Base-by-base conservation (phyloP, 805 yeast genomes). In the Henningerozyma blattae region DNA sequence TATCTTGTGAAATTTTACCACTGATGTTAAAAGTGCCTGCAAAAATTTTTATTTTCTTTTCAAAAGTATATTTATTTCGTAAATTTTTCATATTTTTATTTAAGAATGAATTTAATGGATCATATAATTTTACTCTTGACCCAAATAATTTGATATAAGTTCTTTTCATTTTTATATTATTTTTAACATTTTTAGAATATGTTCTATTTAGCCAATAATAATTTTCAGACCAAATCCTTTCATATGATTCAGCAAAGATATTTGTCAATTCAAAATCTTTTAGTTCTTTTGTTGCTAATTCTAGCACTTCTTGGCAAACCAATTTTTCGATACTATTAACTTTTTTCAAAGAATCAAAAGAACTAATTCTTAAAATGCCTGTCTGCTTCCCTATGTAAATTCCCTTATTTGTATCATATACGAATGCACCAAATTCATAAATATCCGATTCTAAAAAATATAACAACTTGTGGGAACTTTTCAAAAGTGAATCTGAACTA, bases 191-290 rank as follows among this genome's bases (percentile, higher is more conserved):
- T 31, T 58, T 56, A 5, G 58, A 82, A 58, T 85, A 86, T 14
- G 85, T 81, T 47, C 76, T 77, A 3, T 86, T 75, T 22, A 87
- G 70, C 42, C 78, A 85, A 48, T 80, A 87, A 22, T 93, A 94
- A 53, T 86, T 86, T 51, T 87, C 94, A 5, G 94, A 91, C 96
- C 96, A 87, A 18, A 87, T 58, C 18, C 77, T 70, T 41, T 85
- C 79, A 44, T 85, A 94, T 18, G 75, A 75, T 13, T 67, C 60
- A 48, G 72, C 61, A n/a, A 84, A 58, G 5, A 72, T 78, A 15
- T 65, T 44, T 0, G 62, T 58, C 4, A 59, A 42, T 9, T 52
- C 54, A 10, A 53, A 38, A 22, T 62, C 64, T 2, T 59, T 58
- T 36, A 79, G 69, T 35, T 64, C 68, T 10, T 45, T 39, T 15